Evolutionary conservation across 768 basidiomycete species (phyloP).

Genomic region (Rhizopogon roseolus): DNA sequence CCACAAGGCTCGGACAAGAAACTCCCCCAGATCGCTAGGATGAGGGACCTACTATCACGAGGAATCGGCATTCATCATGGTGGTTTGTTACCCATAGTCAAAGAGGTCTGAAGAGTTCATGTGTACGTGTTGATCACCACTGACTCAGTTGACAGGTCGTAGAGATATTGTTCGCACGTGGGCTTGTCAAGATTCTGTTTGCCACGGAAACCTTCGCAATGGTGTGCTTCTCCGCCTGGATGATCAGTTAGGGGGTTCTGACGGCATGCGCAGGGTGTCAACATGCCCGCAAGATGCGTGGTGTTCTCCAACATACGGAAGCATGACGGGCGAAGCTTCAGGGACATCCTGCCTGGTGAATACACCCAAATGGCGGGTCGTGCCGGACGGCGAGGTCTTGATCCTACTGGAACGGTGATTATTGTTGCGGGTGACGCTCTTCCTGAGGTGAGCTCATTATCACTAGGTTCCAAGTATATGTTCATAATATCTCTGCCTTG

Average conservation of each 20-base stretch:
- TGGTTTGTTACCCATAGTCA: slow-evolving; percentile 91
- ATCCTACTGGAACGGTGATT: slow-evolving; percentile 93
- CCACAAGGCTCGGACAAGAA: slow-evolving; percentile 80
- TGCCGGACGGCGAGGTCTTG: slow-evolving; percentile 92
- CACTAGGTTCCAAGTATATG: neutral
- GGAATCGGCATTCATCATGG: slow-evolving; percentile 99
- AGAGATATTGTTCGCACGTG: slow-evolving; percentile 92
- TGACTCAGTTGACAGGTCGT: slow-evolving; percentile 58
- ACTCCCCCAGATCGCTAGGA: slow-evolving; percentile 87
- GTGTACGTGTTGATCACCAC: neutral
- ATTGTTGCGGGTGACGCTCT: slow-evolving; percentile 79
- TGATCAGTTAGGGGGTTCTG: slow-evolving; percentile 6
- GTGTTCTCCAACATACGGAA: slow-evolving; percentile 95
- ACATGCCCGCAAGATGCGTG: slow-evolving; percentile 98
- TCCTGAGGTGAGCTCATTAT: slow-evolving; percentile 64
- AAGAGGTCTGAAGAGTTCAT: slow-evolving; percentile 59
- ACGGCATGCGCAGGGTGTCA: slow-evolving; percentile 70
- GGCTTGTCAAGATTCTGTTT: slow-evolving; percentile 93
- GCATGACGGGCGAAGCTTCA: slow-evolving; percentile 90
- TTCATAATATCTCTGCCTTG: neutral
- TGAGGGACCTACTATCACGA: slow-evolving; percentile 83
- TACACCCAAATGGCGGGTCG: slow-evolving; percentile 99
- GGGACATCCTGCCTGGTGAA: slow-evolving; percentile 86
- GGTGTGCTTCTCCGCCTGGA: slow-evolving; percentile 42
- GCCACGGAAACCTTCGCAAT: slow-evolving; percentile 99